These are phyloP conservation scores for Hanseniaspora sp. DNA, from an alignment of 1,139 yeast species.

Conservation along the genomic window DNA sequence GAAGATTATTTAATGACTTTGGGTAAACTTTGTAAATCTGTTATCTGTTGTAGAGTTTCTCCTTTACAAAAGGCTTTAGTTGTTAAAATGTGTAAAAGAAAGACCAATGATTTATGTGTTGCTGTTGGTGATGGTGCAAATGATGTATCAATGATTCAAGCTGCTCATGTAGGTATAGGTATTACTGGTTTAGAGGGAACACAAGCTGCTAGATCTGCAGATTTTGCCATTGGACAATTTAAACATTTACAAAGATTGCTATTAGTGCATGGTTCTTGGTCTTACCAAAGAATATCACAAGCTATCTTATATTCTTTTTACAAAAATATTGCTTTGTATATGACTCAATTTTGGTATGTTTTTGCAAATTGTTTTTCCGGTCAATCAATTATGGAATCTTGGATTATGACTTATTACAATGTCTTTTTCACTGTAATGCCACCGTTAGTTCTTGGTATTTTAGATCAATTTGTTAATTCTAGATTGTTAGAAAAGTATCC, in stretches of 20 bases:
- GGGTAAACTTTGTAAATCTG: constrained; percentile 86
- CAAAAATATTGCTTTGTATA: constrained; percentile 86
- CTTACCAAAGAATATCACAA: constrained; percentile 83
- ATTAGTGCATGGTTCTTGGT: constrained; percentile 95
- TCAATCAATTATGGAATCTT: constrained; percentile 89
- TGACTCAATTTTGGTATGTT: constrained; percentile 98
- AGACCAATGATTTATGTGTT: constrained; percentile 63
- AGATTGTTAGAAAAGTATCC: constrained; percentile 84
- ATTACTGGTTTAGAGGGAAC: constrained; percentile 98
- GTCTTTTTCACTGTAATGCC: constrained; percentile 93
- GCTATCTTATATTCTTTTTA: constrained; percentile 91
- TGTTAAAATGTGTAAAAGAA: constrained; percentile 79
- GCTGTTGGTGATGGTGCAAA: constrained; percentile 99
- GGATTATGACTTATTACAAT: constrained; percentile 94
- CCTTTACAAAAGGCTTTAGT: constrained; percentile 96
- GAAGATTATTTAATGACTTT: constrained; percentile 70
- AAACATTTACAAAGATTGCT: constrained; percentile 68
- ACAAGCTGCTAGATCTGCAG: constrained; percentile 98
- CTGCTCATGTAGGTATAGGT: constrained; percentile 98
- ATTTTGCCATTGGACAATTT: constrained; percentile 93
- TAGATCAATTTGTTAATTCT: constrained; percentile 92
- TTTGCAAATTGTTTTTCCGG: constrained; percentile 89
- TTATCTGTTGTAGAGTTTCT: constrained; percentile 92
- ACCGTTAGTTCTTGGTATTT: constrained; percentile 90
- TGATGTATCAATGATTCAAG: constrained; percentile 97